Evolutionary conservation across 495 filamentous ascomycete species (phyloP).

Genomic region (Aspergillus incahuasiensis): DNA sequence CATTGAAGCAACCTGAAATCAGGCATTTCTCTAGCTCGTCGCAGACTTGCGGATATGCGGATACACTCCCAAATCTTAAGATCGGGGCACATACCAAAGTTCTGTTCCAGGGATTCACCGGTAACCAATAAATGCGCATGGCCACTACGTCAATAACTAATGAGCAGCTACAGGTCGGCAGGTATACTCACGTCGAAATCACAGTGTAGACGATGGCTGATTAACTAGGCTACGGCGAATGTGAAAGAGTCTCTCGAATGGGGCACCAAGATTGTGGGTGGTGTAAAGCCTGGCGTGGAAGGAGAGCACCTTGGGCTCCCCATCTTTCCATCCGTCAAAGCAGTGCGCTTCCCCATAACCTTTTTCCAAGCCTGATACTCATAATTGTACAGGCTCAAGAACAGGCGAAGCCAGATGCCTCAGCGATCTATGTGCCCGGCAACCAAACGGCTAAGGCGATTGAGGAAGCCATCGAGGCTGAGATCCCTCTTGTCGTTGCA

Average conservation of each 20-base stretch:
- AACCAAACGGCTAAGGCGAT: conserved; percentile 73
- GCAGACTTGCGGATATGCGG: conserved; percentile 40
- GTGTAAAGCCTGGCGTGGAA: conserved; percentile 71
- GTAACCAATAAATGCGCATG: conserved; percentile 26
- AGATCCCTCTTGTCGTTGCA: conserved; percentile 81
- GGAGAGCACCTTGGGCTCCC: conserved; percentile 79
- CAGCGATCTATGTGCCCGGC: conserved; percentile 81
- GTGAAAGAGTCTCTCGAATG: conserved; percentile 77
- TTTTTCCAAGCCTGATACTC: neutral
- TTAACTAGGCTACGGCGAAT: conserved; percentile 66
- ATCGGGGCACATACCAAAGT: conserved; percentile 76
- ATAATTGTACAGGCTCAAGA: conserved; percentile 58
- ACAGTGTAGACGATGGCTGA: neutral
- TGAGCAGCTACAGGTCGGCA: conserved; percentile 28
- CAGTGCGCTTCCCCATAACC: conserved; percentile 35
- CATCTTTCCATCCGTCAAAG: conserved; percentile 66
- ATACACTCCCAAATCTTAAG: conserved; percentile 71
- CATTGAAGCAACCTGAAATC: conserved; percentile 4
- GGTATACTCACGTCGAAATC: conserved; percentile 11
- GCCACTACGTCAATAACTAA: conserved; percentile 15
- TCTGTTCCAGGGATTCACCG: conserved; percentile 88
- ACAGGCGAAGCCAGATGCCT: conserved; percentile 74
- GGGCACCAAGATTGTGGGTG: conserved; percentile 85
- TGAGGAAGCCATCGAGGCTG: conserved; percentile 83
- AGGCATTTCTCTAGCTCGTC: conserved; percentile 41